These are phyloP conservation scores for Ustilago hordei DNA, from an alignment of 1,284 basidiomycete genomes.

Conservation along the genomic window DNA sequence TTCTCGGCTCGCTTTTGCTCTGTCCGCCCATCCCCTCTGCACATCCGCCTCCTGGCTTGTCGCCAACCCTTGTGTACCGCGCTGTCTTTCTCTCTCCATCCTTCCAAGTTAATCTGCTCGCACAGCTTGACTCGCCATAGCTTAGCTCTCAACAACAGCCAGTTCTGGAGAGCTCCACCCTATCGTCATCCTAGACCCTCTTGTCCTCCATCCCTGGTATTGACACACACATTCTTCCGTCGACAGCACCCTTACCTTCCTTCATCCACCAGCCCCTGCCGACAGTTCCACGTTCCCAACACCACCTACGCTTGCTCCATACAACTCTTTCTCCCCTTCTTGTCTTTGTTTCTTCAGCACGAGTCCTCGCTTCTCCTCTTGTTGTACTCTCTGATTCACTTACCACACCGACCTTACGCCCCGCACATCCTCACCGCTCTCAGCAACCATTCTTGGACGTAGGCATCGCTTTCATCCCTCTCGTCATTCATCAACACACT, in stretches of 20 bases:
- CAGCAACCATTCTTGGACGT: background rate
- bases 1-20: too few relatives aligned
- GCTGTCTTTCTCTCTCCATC: background rate
- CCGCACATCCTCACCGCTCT: background rate
- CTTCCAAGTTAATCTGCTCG: background rate
- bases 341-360: background rate
- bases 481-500: background rate
- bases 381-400: background rate
- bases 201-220: background rate
- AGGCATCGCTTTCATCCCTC: background rate
- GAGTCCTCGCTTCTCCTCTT: background rate
- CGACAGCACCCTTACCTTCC: background rate
- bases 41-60: too few relatives aligned
- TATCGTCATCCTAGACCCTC: constrained; percentile 9
- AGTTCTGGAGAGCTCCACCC: background rate
- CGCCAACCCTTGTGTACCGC: too few relatives aligned
- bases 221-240: constrained; percentile 1
- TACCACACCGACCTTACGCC: background rate
- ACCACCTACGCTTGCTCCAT: background rate
- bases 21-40: too few relatives aligned
- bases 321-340: background rate
- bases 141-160: constrained; percentile 3
- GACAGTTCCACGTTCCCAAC: background rate
- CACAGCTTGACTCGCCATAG: background rate
- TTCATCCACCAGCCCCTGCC: background rate